Evolutionary conservation across 495 filamentous ascomycete genomes (phyloP).

Genomic region (Aspergillus sparsus): DNA sequence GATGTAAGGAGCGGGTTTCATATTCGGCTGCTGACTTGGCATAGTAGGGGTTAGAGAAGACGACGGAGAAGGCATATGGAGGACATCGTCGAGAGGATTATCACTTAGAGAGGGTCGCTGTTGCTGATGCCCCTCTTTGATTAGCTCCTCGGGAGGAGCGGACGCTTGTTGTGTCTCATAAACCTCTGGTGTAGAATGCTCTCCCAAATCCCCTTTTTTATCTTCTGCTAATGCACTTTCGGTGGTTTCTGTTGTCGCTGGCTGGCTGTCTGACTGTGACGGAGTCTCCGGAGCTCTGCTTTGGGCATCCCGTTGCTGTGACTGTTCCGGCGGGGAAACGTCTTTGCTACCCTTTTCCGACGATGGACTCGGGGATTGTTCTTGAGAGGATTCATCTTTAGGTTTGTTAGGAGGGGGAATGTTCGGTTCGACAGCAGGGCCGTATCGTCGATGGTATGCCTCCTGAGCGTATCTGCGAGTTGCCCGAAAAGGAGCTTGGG

Average conservation of each 20-base stretch:
- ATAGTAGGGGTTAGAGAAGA: slow-evolving; percentile 39
- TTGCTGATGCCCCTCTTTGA: slow-evolving; percentile 32
- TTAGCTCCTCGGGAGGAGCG: slow-evolving; percentile 26
- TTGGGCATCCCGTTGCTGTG: slow-evolving; percentile 2
- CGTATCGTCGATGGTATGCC: slow-evolving; percentile 52
- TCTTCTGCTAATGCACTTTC: slow-evolving; percentile 21
- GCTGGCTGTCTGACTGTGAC: background rate
- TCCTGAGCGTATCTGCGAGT: slow-evolving; percentile 43
- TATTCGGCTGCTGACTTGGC: slow-evolving; percentile 52
- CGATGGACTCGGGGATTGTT: slow-evolving; percentile 26
- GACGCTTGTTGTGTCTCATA: slow-evolving; percentile 20
- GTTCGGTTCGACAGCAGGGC: slow-evolving; percentile 50
- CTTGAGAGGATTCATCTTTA: slow-evolving; percentile 25
- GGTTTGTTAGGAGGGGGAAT: slow-evolving; percentile 39
- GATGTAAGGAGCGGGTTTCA: slow-evolving; percentile 75
- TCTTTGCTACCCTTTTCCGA: slow-evolving; percentile 23
- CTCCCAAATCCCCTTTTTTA: slow-evolving; percentile 18
- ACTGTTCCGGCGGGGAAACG: slow-evolving; percentile 23
- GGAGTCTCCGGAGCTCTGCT: background rate
- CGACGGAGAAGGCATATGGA: slow-evolving; percentile 58
- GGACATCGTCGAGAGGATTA: slow-evolving; percentile 65
- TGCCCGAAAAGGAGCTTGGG: slow-evolving; percentile 40
- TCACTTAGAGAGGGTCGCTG: slow-evolving; percentile 22
- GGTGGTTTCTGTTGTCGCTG: slow-evolving; percentile 24
- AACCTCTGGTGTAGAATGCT: slow-evolving; percentile 25